Evolutionary conservation across 305 asterid genomes (phyloP).

Genomic region (Solanum aculeatissimum): DNA sequence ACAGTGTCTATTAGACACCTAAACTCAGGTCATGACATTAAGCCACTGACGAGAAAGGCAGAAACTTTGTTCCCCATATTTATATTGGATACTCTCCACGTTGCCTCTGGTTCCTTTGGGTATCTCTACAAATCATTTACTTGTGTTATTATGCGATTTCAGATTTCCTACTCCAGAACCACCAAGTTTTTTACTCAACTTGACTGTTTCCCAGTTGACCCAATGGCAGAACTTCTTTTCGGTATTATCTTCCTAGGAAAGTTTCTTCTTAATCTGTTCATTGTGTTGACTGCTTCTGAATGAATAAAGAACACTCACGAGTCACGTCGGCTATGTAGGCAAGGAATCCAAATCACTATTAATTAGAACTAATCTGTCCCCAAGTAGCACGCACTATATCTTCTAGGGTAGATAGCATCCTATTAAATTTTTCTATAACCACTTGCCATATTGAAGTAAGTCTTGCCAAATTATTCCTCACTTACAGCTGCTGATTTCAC

Average conservation of each 20-base stretch:
- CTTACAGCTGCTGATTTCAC: not conserved
- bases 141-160: not conserved
- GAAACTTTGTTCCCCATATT: not conserved
- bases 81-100: not conserved
- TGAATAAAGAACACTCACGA: not conserved
- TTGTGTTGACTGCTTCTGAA: not conserved
- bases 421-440: not conserved
- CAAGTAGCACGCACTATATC: not conserved
- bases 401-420: not conserved
- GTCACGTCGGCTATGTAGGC: not conserved
- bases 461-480: not conserved
- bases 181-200: not conserved
- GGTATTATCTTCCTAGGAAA: not conserved
- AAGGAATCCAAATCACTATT: not conserved
- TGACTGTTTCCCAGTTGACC: not conserved
- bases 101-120: not conserved
- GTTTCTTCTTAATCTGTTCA: not conserved
- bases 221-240: not conserved
- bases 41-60: not conserved
- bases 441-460: not conserved
- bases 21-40: not conserved
- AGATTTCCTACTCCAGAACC: not conserved
- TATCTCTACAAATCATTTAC: not conserved
- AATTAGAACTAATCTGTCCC: not conserved
- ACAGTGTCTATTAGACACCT: too few relatives aligned